phyloP scores from a whole-genome alignment of 768 basidiomycete species.

The Pleurotus eryngii region DNA sequence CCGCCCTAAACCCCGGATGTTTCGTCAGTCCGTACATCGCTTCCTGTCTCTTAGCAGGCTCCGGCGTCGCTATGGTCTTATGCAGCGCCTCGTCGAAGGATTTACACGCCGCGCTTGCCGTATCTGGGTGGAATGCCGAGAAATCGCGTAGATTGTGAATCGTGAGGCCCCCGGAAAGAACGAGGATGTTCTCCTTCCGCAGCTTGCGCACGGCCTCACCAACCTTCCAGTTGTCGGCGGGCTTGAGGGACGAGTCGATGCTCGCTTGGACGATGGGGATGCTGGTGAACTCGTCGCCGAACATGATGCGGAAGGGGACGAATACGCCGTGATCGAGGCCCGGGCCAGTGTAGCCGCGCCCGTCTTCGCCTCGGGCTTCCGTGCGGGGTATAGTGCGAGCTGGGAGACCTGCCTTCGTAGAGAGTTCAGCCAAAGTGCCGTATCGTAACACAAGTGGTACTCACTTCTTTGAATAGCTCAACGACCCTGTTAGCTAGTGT shows the following conservation, averaged over 20 bases:
- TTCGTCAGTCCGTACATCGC: slow-evolving; percentile 51
- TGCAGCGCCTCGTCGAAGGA: slow-evolving; percentile 60
- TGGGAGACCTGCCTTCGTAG: slow-evolving; percentile 44
- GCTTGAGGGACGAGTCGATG: slow-evolving; percentile 57
- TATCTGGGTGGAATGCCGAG: slow-evolving; percentile 44
- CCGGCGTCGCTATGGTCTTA: slow-evolving; percentile 36
- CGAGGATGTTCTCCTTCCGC: slow-evolving; percentile 60
- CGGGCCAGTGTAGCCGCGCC: slow-evolving; percentile 58
- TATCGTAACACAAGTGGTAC: background rate
- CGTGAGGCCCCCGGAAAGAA: slow-evolving; percentile 69
- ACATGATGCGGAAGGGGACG: slow-evolving; percentile 77
- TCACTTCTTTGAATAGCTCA: slow-evolving; percentile 52
- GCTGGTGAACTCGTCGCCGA: slow-evolving; percentile 56
- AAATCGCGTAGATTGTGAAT: slow-evolving; percentile 65
- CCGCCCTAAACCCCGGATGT: slow-evolving; percentile 60
- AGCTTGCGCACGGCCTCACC: slow-evolving; percentile 60
- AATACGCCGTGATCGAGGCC: slow-evolving; percentile 82
- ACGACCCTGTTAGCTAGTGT: slow-evolving; percentile 57
- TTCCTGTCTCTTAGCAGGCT: slow-evolving; percentile 52
- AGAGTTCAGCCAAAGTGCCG: background rate
- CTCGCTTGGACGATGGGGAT: slow-evolving; percentile 73
- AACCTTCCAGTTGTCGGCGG: slow-evolving; percentile 60
- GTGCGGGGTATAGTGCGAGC: slow-evolving; percentile 45
- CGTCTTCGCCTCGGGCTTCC: slow-evolving; percentile 64
- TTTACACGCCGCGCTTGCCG: slow-evolving; percentile 45